Evolutionary conservation across 1,139 yeast genomes (phyloP).

Genomic region (Wickerhamomyces sp.): DNA sequence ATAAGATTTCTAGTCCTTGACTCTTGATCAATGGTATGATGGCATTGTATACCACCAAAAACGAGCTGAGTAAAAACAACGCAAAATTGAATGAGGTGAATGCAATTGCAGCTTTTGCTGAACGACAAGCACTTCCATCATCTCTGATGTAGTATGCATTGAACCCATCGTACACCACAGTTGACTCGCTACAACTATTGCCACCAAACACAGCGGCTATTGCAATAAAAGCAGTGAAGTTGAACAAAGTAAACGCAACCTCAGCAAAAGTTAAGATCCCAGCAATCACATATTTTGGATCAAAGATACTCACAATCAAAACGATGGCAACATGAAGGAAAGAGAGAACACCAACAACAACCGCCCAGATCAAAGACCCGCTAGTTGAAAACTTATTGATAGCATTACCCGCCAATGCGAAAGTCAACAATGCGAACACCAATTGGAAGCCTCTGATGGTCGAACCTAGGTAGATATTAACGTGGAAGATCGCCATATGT

Average conservation of each 20-base stretch:
- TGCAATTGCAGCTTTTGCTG: no score
- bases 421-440: background rate
- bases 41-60: no score
- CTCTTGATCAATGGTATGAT: no score
- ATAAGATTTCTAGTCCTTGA: no score
- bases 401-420: background rate
- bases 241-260: background rate
- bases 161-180: background rate
- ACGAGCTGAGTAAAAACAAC: no score
- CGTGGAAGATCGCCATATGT: background rate
- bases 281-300: background rate
- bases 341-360: background rate
- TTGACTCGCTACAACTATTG: background rate
- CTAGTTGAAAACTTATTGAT: background rate
- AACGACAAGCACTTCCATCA: no score
- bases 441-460: background rate
- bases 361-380: background rate
- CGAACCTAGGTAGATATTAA: background rate
- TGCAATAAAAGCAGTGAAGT: background rate
- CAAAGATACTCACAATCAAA: background rate
- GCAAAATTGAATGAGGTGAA: no score
- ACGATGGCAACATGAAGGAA: background rate
- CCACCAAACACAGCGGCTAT: background rate
- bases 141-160: no score
- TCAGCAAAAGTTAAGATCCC: background rate